These are phyloP conservation scores for Plantago major DNA, from an alignment of 257 asterid species.

Conservation along the genomic window DNA sequence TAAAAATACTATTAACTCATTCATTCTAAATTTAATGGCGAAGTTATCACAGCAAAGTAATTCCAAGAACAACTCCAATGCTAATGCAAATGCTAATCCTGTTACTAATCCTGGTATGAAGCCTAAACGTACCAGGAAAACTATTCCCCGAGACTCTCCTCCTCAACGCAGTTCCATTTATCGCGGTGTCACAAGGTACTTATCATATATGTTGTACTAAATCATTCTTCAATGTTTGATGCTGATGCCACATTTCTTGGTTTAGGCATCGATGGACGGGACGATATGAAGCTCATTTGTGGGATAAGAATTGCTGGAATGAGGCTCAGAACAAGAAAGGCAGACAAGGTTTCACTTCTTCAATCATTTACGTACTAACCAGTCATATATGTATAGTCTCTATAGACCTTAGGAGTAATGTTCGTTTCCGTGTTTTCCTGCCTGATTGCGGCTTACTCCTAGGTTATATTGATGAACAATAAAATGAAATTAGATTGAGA, in stretches of 20 bases:
- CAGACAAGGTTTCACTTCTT: slow-evolving; percentile 61
- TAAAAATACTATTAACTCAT: neutral
- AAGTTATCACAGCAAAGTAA: slow-evolving; percentile 45
- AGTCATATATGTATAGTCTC: no score
- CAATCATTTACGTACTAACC: no score
- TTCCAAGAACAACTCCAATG: slow-evolving; percentile 21
- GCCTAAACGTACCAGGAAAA: slow-evolving; percentile 65
- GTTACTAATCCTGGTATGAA: slow-evolving; percentile 29
- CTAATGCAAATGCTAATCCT: slow-evolving; percentile 6
- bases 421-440: no score
- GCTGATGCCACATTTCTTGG: neutral
- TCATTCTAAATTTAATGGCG: slow-evolving; percentile 38
- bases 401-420: no score
- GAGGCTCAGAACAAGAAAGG: slow-evolving; percentile 91
- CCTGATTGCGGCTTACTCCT: no score
- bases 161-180: slow-evolving; percentile 74
- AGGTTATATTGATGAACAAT: no score
- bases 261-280: slow-evolving; percentile 90
- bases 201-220: neutral
- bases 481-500: no score
- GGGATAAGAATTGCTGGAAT: slow-evolving; percentile 96
- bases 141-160: slow-evolving; percentile 79
- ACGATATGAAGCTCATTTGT: slow-evolving; percentile 83
- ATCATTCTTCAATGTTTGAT: neutral
- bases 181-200: slow-evolving; percentile 78